A percentile compares a stretch with the other conserved stretches of the same genome.
Evolutionary conservation across 108 stramenopile genomes (phyloP).

Genomic region (Discostella pseudostelligera): DNA sequence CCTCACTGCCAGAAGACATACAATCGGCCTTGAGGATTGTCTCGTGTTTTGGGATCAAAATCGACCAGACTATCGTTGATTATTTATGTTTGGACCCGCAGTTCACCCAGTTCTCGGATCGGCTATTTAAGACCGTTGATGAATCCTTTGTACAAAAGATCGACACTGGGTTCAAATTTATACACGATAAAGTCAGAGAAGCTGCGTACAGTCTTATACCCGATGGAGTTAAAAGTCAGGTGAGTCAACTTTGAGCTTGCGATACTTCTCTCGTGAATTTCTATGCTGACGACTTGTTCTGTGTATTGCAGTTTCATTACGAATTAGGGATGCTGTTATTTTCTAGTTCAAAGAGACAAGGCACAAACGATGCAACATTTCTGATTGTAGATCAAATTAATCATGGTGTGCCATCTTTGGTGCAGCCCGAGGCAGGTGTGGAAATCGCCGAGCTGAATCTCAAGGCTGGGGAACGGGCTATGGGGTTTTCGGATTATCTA

Average conservation of each 20-base stretch:
- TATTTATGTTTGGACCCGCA: neutral
- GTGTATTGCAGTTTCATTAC: conserved; percentile 12
- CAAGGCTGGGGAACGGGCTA: conserved; percentile 23
- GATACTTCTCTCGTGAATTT: no score
- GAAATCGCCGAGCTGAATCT: conserved; percentile 26
- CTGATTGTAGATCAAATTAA: conserved; percentile 13
- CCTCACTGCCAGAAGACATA: conserved; percentile 6
- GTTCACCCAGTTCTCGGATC: conserved; percentile 2
- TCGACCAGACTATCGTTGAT: conserved; percentile 2
- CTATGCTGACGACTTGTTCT: neutral
- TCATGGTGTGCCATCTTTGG: conserved; percentile 4
- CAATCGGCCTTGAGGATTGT: conserved; percentile 28
- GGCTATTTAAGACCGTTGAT: conserved; percentile 11
- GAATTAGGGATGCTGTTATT: conserved; percentile 16
- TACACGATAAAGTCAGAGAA: conserved; percentile 56
- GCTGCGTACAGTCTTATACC: conserved; percentile 51
- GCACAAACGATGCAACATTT: neutral
- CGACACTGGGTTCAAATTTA: conserved; percentile 28
- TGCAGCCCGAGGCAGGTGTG: neutral
- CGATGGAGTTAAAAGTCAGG: conserved; percentile 14
- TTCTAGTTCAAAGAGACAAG: neutral
- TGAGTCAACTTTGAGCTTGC: neutral
- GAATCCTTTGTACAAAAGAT: conserved; percentile 29
- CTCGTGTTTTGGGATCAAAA: conserved; percentile 40
- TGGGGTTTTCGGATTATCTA: conserved; percentile 28